A percentile compares a stretch with the other conserved stretches of the same genome.
phyloP scores from a whole-genome alignment of 208 protist genomes.

The Leishmania lainsoni region DNA sequence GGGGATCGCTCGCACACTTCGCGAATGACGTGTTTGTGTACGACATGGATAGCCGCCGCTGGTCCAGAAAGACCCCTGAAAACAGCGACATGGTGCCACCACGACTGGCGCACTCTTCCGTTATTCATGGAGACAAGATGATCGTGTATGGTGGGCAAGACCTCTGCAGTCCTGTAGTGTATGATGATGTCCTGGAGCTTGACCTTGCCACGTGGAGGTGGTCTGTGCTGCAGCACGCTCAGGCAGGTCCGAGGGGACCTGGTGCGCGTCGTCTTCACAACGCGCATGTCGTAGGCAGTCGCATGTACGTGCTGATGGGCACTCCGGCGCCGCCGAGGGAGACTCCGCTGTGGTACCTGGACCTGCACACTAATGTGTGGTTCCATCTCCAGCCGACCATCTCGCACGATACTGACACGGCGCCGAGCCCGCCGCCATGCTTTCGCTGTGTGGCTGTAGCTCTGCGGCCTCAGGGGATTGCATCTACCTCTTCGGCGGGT shows the following conservation, averaged over 20 bases:
- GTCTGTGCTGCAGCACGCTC: constrained; percentile 52
- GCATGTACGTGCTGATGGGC: constrained; percentile 88
- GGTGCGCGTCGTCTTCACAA: constrained; percentile 74
- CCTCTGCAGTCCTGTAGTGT: constrained; percentile 37
- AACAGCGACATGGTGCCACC: constrained; percentile 58
- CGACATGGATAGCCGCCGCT: constrained; percentile 20
- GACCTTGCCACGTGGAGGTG: constrained; percentile 77
- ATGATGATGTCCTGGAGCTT: constrained; percentile 73
- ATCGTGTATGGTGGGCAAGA: constrained; percentile 86
- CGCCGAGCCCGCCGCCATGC: constrained; percentile 3
- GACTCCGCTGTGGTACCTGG: constrained; percentile 61
- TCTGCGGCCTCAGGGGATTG: constrained; percentile 48
- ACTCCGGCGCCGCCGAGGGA: constrained; percentile 25
- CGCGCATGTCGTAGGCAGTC: constrained; percentile 57
- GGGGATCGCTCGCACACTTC: constrained; percentile 41
- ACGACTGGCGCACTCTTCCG: constrained; percentile 54
- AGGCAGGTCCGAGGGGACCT: constrained; percentile 59
- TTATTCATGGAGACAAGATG: constrained; percentile 81
- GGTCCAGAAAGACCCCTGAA: constrained; percentile 34
- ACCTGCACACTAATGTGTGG: constrained; percentile 57
- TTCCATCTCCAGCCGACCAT: constrained; percentile 38
- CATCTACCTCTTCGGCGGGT: constrained; percentile 77
- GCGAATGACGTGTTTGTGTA: constrained; percentile 24
- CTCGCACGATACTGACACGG: neutral
- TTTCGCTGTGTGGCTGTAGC: constrained; percentile 60